Evolutionary conservation across 2,329 filamentous ascomycete species (phyloP), one percentile per base, ranked within the genome.

Genomic region (Penicillium verrucosum): DNA sequence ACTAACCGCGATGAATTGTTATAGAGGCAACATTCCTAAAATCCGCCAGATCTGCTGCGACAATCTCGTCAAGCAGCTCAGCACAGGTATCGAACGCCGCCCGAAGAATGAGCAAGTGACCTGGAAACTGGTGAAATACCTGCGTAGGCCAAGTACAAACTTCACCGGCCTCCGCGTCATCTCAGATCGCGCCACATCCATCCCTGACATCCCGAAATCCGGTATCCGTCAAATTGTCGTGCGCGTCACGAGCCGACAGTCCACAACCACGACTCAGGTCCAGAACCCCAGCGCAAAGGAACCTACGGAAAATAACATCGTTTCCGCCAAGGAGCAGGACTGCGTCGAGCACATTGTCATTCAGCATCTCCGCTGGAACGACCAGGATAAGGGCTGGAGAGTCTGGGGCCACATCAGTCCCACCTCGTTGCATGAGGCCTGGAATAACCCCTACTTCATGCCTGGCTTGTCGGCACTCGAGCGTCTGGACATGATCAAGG

Each of bases 281-380:
- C 29, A 34, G 41, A 21, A 47, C 46, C 32, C 42, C 34, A 41
- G n/a, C 21, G 27, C 30, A 46, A 18, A 21, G 18, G 6, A 32
- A 46, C 18, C 49, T 18, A 56, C 52, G 10, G 45, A 55, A 25
- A 37, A 58, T 23, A 38, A 36, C 7, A 46, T 56, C 32, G 62
- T 59, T 25, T 59, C 67, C n/a, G 61, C 64, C 16, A 76, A 75
- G 65, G 65, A 72, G 50, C 76, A 76, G 67, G 74, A 76, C 59
- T 74, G 74, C 59, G 73, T 70, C 2, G 81, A 83, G 65, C 81
- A 82, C 59, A 63, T 82, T 30, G 80, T 82, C 14, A 63, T 82
- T 25, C 80, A 82, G 69, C 75, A 77, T 65, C 60, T 77, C 34
- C 65, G 75, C 36, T 70, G 75, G 65, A 70, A 70, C 30, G 75